These are phyloP conservation scores for Didymella arachidicola DNA, from an alignment of 2,329 filamentous ascomycete genomes.

Conservation along the genomic window DNA sequence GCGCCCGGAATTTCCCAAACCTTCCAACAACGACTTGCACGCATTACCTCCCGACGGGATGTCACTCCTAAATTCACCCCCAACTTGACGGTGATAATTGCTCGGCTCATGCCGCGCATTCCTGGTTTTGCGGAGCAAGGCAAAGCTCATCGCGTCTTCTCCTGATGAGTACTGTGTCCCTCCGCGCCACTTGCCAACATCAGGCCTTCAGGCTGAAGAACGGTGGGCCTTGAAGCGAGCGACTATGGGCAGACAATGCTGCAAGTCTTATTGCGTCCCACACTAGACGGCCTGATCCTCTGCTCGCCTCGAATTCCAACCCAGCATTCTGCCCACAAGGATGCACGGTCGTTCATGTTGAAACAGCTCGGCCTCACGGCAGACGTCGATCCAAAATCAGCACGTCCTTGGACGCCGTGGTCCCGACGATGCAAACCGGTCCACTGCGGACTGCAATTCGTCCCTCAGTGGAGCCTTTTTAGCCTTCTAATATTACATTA, in stretches of 20 bases:
- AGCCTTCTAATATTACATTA: neutral
- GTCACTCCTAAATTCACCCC: neutral
- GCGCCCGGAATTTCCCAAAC: slow-evolving; percentile 28
- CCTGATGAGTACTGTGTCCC: neutral
- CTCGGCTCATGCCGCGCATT: neutral
- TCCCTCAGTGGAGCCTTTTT: neutral
- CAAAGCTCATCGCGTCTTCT: neutral
- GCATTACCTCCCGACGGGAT: neutral
- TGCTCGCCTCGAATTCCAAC: neutral
- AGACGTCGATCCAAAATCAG: neutral
- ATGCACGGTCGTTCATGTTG: neutral
- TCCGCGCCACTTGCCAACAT: slow-evolving; percentile 1
- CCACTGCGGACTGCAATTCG: neutral
- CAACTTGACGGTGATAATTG: neutral
- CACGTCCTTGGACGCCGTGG: neutral
- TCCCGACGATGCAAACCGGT: neutral
- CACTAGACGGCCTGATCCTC: neutral
- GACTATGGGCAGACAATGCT: neutral
- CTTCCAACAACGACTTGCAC: slow-evolving; percentile 23
- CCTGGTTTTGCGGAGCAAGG: neutral
- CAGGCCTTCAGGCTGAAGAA: neutral
- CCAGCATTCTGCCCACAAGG: neutral
- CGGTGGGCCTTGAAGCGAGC: neutral
- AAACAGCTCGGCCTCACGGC: slow-evolving; percentile 1
- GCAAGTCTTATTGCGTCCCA: neutral